Percentiles rank a stretch among this genome's conserved stretches.
These are phyloP conservation scores for Gossypioides kirkii DNA, from an alignment of 345 rosid species.

Conservation along the genomic window DNA sequence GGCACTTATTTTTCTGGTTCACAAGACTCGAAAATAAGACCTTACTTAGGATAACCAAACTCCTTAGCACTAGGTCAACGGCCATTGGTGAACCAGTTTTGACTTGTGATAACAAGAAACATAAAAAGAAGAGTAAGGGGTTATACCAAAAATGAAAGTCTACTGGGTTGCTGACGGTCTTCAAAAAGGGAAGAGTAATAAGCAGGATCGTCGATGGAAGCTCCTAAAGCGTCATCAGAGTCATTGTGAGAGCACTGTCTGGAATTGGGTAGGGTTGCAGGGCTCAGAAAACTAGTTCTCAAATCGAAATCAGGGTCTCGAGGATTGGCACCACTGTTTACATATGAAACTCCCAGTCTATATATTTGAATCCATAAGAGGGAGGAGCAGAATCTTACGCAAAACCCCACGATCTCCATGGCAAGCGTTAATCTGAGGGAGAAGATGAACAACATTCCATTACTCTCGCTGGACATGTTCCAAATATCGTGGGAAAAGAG, in stretches of 20 bases:
- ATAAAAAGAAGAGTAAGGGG: not conserved
- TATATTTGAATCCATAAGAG: slow-evolving; percentile 91
- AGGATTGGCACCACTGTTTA: slow-evolving; percentile 29
- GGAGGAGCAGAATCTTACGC: slow-evolving; percentile 69
- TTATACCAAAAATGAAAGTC: slow-evolving; percentile 30
- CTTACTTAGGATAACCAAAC: too few species aligned
- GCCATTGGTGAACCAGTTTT: too few species aligned
- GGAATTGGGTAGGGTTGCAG: slow-evolving; percentile 31
- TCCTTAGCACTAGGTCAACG: too few species aligned
- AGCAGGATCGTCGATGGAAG: slow-evolving; percentile 55
- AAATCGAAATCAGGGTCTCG: slow-evolving; percentile 53
- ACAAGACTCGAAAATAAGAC: too few species aligned
- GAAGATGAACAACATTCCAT: slow-evolving; percentile 44
- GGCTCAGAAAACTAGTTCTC: slow-evolving; percentile 64
- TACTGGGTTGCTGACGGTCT: slow-evolving; percentile 40
- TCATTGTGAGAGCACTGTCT: slow-evolving; percentile 18
- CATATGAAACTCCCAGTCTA: slow-evolving; percentile 59
- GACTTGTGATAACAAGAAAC: too few species aligned
- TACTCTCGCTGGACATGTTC: slow-evolving; percentile 26
- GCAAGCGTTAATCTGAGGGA: slow-evolving; percentile 75
- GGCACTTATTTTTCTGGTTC: too few species aligned
- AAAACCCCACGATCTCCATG: slow-evolving; percentile 77
- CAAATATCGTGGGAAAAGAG: slow-evolving; percentile 62
- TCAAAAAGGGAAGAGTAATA: slow-evolving; percentile 61
- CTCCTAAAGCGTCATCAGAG: slow-evolving; percentile 54